Base-by-base conservation (phyloP, 305 asterid genomes). In the Fraxinus xanthoxyloides region DNA sequence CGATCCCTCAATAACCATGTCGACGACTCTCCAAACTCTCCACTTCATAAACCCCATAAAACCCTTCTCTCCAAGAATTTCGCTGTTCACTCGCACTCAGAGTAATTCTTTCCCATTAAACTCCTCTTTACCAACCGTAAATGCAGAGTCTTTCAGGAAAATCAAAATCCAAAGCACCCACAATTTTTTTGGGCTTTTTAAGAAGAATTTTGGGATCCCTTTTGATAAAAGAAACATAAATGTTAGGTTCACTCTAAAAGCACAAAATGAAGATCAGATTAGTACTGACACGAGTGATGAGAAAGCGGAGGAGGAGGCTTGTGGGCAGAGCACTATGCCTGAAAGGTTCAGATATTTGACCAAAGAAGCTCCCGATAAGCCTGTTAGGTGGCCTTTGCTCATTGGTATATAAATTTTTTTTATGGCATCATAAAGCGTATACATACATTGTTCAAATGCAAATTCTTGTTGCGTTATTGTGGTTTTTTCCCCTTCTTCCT, bases 281-380 rank as follows among this genome's bases (percentile, higher is more conserved):
- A 74, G 79, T 17, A 79, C 35, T 38, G 79, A 83, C 12, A 69
- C 17, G 5, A 73, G 24, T 30, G 80, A 80, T 21, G 87, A 82
- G 15, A 77, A 89, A 84, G 92, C 85, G 77, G 97, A 92, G 81
- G 81, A 40, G 75, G 93, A 84, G 72, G 90, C 81, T 28, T 89
- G 95, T 40, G 97, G 94, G 76, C 85, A 86, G 87, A 94, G 96
- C 78, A 89, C 91, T 46, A 93, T 95, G 98, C 99, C 97, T 0
- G 97, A 94, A 6, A 93, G 96, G 83, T 95, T 95, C 87, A 88
- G 97, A 84, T 84, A 85, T 76, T 89, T 93, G 92, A 86, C 91
- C n/a, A 92, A 88, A 87, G 97, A 92, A 88, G 97, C 80, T 81
- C 94, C 97, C 80, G 99, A 92, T 31, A 85, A 89, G 82, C 97